phyloP scores from a whole-genome alignment of 2,329 filamentous ascomycete species.

The Colletotrichum chrysophilum region DNA sequence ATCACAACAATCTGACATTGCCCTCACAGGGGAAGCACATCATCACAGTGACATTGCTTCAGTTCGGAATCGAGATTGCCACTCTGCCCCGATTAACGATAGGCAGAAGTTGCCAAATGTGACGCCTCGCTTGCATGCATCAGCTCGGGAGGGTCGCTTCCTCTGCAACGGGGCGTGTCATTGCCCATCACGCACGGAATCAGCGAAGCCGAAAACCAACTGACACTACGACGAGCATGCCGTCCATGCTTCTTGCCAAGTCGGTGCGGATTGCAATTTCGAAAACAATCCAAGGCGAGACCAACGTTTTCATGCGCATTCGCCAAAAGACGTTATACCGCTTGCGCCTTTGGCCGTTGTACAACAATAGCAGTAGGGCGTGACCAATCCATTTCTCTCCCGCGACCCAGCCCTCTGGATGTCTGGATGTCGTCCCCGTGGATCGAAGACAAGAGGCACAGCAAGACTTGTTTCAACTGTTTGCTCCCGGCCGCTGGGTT shows the following conservation, averaged over 20 bases:
- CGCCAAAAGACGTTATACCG: constrained; percentile 14
- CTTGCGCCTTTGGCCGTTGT: neutral
- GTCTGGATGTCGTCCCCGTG: neutral
- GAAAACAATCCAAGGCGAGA: neutral
- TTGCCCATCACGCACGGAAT: neutral
- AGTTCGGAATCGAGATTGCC: neutral
- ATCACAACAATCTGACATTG: neutral
- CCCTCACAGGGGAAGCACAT: neutral
- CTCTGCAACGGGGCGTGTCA: neutral
- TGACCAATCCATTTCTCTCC: neutral
- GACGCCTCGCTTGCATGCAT: neutral
- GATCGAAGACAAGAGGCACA: constrained; percentile 17
- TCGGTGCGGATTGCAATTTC: neutral
- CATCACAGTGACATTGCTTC: neutral
- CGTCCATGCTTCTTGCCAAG: neutral
- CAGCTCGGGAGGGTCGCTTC: neutral
- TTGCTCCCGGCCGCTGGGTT: neutral
- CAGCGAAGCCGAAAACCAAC: neutral
- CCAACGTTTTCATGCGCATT: neutral
- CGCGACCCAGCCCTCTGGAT: constrained; percentile 6
- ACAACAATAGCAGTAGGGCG: neutral
- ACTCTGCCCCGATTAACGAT: neutral
- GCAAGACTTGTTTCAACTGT: constrained; percentile 3
- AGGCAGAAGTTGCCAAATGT: neutral
- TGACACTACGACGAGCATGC: neutral